Evolutionary conservation across 495 filamentous ascomycete species (phyloP).

Genomic region (Tuber melanosporum): DNA sequence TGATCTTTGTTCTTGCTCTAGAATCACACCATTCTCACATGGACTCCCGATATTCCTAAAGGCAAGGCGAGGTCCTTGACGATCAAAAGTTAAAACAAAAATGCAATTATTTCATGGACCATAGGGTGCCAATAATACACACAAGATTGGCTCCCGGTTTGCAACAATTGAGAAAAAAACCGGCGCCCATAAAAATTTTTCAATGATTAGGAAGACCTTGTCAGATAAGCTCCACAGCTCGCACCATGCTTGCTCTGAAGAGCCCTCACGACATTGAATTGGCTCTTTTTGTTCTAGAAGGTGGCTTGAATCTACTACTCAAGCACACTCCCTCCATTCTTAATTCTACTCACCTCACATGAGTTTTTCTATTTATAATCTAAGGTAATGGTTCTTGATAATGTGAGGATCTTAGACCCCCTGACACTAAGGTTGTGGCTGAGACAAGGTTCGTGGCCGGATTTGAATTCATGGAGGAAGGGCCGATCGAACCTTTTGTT

Average conservation of each 20-base stretch:
- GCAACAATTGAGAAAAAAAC: not conserved
- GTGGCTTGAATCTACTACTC: not conserved
- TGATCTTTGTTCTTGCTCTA: not conserved
- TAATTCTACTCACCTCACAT: not conserved
- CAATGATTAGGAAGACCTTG: not conserved
- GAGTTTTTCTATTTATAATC: not conserved
- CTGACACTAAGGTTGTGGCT: not conserved
- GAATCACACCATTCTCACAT: not conserved
- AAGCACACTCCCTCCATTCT: not conserved
- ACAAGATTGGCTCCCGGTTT: not conserved
- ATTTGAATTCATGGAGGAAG: not conserved
- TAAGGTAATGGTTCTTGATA: rapidly evolving
- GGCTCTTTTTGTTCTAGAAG: not conserved
- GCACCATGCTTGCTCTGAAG: not conserved
- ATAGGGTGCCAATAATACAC: not conserved
- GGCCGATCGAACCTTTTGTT: not conserved
- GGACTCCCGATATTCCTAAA: not conserved
- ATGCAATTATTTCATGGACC: not conserved
- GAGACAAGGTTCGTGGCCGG: not conserved
- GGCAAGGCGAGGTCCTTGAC: not conserved
- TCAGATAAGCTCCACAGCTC: not conserved
- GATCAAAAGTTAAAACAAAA: not conserved
- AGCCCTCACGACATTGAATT: not conserved
- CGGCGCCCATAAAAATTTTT: not conserved
- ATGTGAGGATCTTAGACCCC: not conserved